phyloP scores from a whole-genome alignment of 2,329 filamentous ascomycete genomes.

The Colletotrichum abscissum region DNA sequence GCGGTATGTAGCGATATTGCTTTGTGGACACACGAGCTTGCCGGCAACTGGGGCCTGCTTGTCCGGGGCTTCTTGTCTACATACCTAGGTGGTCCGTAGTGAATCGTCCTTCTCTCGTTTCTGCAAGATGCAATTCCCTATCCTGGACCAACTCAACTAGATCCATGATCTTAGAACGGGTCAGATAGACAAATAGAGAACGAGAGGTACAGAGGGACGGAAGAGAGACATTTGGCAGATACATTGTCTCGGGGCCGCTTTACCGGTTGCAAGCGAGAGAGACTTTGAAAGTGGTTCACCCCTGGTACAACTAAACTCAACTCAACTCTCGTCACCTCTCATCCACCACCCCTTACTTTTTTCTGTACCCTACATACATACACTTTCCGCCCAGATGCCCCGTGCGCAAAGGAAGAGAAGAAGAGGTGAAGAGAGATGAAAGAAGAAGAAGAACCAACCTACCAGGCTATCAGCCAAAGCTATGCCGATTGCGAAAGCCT shows the following conservation, averaged over 20 bases:
- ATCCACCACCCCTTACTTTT: not conserved
- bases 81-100: not conserved
- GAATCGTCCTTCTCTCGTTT: not conserved
- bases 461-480: not conserved
- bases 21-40: conserved; percentile 2
- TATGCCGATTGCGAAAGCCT: not conserved
- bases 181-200: too few relatives aligned
- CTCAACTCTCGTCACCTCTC: not conserved
- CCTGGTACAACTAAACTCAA: not conserved
- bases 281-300: too few relatives aligned
- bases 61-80: not conserved
- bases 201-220: not conserved
- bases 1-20: not conserved
- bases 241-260: too few relatives aligned
- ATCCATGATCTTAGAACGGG: conserved; percentile 9
- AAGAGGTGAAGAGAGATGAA: too few relatives aligned
- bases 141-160: conserved; percentile 22
- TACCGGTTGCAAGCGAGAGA: too few relatives aligned
- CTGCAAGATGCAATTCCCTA: conserved; percentile 3
- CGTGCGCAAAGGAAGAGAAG: not conserved
- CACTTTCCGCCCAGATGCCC: conserved; percentile 4
- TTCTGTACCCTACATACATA: not conserved
- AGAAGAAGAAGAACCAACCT: not conserved
- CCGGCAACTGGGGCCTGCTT: not conserved
- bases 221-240: not conserved